phyloP scores from a whole-genome alignment of 495 filamentous ascomycete genomes.

The Aspergillus mulundensis region DNA sequence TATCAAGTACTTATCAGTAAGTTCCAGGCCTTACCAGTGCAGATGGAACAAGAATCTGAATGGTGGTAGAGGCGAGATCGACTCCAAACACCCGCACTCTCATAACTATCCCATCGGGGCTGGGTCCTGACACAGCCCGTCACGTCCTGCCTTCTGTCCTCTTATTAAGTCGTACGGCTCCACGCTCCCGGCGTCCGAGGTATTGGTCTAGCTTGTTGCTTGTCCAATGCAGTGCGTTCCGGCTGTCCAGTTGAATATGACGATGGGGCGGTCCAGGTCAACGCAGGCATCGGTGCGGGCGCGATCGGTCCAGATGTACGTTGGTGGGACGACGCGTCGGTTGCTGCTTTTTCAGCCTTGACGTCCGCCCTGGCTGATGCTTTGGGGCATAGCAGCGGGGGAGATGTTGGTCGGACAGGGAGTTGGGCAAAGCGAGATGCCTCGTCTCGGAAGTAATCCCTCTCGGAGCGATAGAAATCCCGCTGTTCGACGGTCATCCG shows the following conservation, averaged over 20 bases:
- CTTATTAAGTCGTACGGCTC: not conserved
- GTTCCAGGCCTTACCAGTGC: not conserved
- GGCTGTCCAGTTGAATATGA: conserved; percentile 7
- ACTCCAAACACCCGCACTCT: not conserved
- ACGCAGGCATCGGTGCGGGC: conserved; percentile 4
- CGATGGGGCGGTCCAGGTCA: conserved; percentile 9
- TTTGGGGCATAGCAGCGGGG: conserved; percentile 19
- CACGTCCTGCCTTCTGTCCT: not conserved
- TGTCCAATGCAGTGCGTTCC: not conserved
- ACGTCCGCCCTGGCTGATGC: not conserved
- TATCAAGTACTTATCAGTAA: not conserved
- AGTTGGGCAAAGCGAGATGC: conserved; percentile 48
- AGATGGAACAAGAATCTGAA: not conserved
- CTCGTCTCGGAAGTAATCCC: conserved; percentile 65
- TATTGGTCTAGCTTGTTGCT: conserved; percentile 2
- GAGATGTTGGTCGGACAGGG: conserved; percentile 41
- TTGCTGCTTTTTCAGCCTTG: conserved; percentile 5
- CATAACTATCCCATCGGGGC: not conserved
- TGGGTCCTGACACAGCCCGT: not conserved
- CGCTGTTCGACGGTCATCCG: conserved; percentile 50
- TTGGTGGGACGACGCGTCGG: not conserved
- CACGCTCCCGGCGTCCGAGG: not conserved
- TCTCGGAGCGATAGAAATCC: conserved; percentile 54
- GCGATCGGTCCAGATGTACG: not conserved
- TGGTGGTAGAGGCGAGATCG: not conserved